Base-by-base conservation (phyloP, 2,329 filamentous ascomycete genomes). In the Graphilbum ipis-grandicollis region DNA sequence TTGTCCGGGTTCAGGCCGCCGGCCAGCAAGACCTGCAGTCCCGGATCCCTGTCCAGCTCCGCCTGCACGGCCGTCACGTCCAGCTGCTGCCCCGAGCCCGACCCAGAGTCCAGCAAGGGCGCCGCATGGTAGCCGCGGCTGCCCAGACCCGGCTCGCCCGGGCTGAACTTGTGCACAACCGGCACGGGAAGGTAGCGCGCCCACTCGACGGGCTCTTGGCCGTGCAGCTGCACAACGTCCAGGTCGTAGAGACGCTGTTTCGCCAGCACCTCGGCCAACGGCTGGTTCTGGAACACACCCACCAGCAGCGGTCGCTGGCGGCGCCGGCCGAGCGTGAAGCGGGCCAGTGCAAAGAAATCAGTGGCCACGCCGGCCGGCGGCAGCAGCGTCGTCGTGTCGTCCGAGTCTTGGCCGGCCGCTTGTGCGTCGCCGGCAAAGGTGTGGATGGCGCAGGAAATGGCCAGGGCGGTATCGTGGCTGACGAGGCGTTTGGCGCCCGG, bases 251-350 rank as follows among this genome's bases (percentile, higher is more conserved):
- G 63, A 44, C 71, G 71, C 48, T 92, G 81, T 53, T 88, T 74
- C 43, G 76, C 69, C 35, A 96, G 63, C 7, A 98, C 66, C 47
- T 93, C 84, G 26, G 73, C 70, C 9, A 98, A 64, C 1, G 88
- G 74, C 51, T 96, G 88, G 53, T 94, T 81, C 48, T 82, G 79
- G 61, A 98, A 98, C 2, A 98, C 88, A 39, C 90, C 90, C 5
- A 93, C 90, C 1, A 98, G 66, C 3, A 90, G 66, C 1, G 88
- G 77, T 9, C 80, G 40, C 61, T 59, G 23, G 56, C 52, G 19
- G 54, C 47, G n/a, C 60, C 56, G n/a, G 56, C 68, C 19, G 15
- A 46, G 40, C 1, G 53, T 43, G 9, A 37, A 33, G 10, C 34
- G 44, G 3, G 47, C 46, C 2, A 40, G 39, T 15, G 32, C 22